phyloP scores from a whole-genome alignment of 2,329 filamentous ascomycete species.

The Clonostachys byssicola region DNA sequence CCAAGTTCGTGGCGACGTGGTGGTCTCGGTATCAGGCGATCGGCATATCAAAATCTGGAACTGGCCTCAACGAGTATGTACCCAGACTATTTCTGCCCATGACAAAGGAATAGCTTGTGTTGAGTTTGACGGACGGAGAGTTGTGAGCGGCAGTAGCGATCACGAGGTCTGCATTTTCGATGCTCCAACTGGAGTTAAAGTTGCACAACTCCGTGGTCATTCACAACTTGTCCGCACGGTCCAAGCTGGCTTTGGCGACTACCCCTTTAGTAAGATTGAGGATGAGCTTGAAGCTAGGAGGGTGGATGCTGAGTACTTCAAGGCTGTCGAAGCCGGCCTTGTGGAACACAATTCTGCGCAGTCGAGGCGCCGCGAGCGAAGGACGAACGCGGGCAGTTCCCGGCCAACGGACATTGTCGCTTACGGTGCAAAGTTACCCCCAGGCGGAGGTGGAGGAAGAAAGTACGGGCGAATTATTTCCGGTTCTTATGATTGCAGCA shows the following conservation, averaged over 20 bases:
- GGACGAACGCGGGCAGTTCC: conserved; percentile 67
- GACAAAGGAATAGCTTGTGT: conserved; percentile 96
- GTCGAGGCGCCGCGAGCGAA: conserved; percentile 29
- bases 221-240: conserved; percentile 85
- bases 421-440: conserved; percentile 81
- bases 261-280: conserved; percentile 74
- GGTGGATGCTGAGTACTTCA: conserved; percentile 71
- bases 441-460: conserved; percentile 85
- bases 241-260: conserved; percentile 89
- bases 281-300: conserved; percentile 68
- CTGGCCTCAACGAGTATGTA: conserved; percentile 72
- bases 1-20: conserved; percentile 78
- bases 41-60: conserved; percentile 94
- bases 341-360: conserved; percentile 28
- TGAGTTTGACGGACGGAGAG: conserved; percentile 88
- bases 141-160: conserved; percentile 94
- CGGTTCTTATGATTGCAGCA: conserved; percentile 91
- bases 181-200: conserved; percentile 77
- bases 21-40: conserved; percentile 94
- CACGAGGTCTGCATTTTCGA: conserved; percentile 96
- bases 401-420: conserved; percentile 73
- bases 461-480: conserved; percentile 93
- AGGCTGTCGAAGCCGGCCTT: conserved; percentile 46
- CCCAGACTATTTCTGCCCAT: conserved; percentile 79
- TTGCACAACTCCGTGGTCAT: conserved; percentile 82